Evolutionary conservation across 371 early-diverging fungal species (phyloP), one percentile per base, ranked within the genome.

Genomic region (Circinella umbellata): DNA sequence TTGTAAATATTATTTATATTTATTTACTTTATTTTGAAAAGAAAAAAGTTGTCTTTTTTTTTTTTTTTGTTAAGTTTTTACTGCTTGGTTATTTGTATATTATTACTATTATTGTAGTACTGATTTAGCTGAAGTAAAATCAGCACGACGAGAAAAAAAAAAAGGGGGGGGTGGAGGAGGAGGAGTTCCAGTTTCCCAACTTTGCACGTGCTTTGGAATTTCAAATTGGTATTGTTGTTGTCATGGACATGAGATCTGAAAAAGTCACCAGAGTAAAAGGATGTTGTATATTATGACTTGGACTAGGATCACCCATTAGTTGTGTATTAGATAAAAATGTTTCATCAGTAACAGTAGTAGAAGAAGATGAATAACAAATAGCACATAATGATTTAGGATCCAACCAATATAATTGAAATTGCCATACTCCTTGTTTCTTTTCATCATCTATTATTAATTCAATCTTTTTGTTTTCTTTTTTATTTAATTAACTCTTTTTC

Each of bases 341-440:
- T 27, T 35, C 34, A 20, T 18, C 13, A 8, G 51, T 65, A 37
- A 36, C 49, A 46, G 9, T n/a, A n/a, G 60, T 64, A 17, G 62
- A 20, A 54, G 37, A 42, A 42, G 42, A 35, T 14, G 65, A 64
- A 18, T 27, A 76, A 42, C 79, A 79, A 34, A 79, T 66, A 8
- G 68, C 70, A 54, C 69, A 70, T 3, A 79, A 17, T 4, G 74
- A 68, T 34, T 53, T 39, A 11, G 27, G 13, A 65, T 80, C 80
- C 34, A 80, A n/a, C 68, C 72, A 73, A 42, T 64, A 55, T 7
- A 80, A 38, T 42, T 74, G 68, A 38, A 73, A 76, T 18, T 35
- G 27, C 77, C 77, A 77, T 27, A 36, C 36, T 15, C 63, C 54
- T 10, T 60, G 36, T 53, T n/a, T 14, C n/a, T 51, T 51, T 5